Evolutionary conservation across 208 protist genomes (phyloP), one percentile per base, ranked within the genome.

Genomic region (Leishmania amazonensis): DNA sequence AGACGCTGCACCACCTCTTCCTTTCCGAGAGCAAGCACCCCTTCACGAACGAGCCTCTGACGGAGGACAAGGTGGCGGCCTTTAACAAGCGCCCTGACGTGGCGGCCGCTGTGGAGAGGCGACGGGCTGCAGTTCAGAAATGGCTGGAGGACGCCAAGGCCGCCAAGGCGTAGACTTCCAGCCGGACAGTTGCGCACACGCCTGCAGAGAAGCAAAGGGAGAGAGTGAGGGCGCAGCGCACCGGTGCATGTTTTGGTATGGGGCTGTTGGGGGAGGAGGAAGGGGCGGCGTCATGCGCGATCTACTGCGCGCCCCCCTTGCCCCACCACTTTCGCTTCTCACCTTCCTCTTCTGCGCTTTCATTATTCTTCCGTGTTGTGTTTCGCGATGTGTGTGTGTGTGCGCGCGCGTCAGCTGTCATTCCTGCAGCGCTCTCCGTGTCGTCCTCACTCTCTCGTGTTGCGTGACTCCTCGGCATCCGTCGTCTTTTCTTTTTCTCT

Each of bases 21-120:
- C 87, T 98, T 47, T 96, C 95, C 21, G 92, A 96, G 76, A 91
- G 81, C 81, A 96, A 98, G 83, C 88, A 98, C 81, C 95, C 95
- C 1, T 98, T 96, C 83, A 98, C 93, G 21, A 98, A 98, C 53
- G 92, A 96, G 81, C 92, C 93, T 42, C 84, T 98, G n/a, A 94
- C 95, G 76, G 92, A 96, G 84, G 80, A 87, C n/a, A 90, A 95
- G 87, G 88, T 98, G 70, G 86, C 90, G 49, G 89, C 84, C 24
- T 98, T 96, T 80, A 98, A 98, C 85, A 73, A 81, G 64, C 87
- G 91, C 1, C 87, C 91, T 6, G 95, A 95, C 47, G 89, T 98
- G 21, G 78, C 58, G 45, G 82, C 83, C 40, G 91, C 90, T 15
- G 83, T 90, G 40, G 67, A 92, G 79, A 75, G 86, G 64, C 86